phyloP scores from a whole-genome alignment of 352 stramenopile genomes.

The Pythium apleroticum region DNA sequence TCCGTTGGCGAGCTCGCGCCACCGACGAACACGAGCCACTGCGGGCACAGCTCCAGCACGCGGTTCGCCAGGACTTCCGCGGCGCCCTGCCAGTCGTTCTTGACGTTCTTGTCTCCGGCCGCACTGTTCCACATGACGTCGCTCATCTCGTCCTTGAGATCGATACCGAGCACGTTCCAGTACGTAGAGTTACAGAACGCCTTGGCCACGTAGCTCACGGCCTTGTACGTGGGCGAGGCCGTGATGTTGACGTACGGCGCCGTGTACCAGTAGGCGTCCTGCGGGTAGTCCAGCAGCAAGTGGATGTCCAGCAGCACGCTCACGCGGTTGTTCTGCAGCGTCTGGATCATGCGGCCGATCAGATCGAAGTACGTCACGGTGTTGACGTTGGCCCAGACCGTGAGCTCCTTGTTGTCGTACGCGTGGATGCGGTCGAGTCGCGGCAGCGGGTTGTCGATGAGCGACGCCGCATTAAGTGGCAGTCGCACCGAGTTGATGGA shows the following conservation, averaged over 20 bases:
- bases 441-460: constrained; percentile 40
- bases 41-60: constrained; percentile 48
- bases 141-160: constrained; percentile 56
- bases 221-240: constrained; percentile 44
- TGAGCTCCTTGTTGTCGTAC: constrained; percentile 67
- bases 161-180: constrained; percentile 71
- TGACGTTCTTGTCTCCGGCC: constrained; percentile 25
- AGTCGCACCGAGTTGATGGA: constrained; percentile 66
- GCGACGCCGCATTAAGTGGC: constrained; percentile 52
- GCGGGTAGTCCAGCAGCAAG: constrained; percentile 43
- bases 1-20: constrained; percentile 47
- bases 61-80: constrained; percentile 41
- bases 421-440: constrained; percentile 54
- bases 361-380: constrained; percentile 58
- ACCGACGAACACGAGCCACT: constrained; percentile 66
- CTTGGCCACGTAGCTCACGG: constrained; percentile 43
- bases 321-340: constrained; percentile 48
- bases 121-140: constrained; percentile 42
- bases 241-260: constrained; percentile 46
- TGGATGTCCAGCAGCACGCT: constrained; percentile 66
- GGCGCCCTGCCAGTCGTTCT: constrained; percentile 45
- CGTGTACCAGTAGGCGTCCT: constrained; percentile 73
- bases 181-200: constrained; percentile 51
- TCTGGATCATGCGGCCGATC: constrained; percentile 52
- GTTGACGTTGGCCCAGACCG: constrained; percentile 42